Base-by-base conservation (phyloP, 768 basidiomycete species). In the Gautieria morchelliformis region DNA sequence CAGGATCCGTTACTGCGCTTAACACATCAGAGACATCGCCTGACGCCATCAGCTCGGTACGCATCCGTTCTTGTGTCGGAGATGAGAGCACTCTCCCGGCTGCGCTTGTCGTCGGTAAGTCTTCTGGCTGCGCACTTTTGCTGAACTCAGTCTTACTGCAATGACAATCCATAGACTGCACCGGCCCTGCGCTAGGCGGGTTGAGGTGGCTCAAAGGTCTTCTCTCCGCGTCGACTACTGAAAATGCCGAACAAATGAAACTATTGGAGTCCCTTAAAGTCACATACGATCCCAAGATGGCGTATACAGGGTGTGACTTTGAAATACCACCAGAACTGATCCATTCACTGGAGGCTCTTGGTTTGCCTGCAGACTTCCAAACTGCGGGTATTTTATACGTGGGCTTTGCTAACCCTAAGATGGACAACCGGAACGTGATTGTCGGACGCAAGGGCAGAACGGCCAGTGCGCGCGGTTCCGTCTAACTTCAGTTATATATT, bases 201-300 rank as follows among this genome's bases (percentile, higher is more conserved):
- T 41, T 58, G 7, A 37, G 33, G 11, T 58, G 58, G 58, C 30
- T 58, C 10, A 20, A 52, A 19, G 39, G 24, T 12, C 20, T 33
- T 14, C 35, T 32, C 3, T 35, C 42, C 20, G 59, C 62, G 8
- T 69, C 8, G n/a, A 54, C 53, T 19, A 22, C 60, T 9, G 14
- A 9, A 10, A 19, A 51, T 30, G 27, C 48, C 55, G 32, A 27
- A 60, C 47, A 40, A 44, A 0, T 52, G 59, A 10, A 60, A 20
- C 44, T 63, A 14, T 56, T 65, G 4, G 56, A 64, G 15, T 41
- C 59, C 15, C 51, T 67, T 2, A 61, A 62, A 19, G 55, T 62
- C 19, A 54, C 61, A 1, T 67, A 67, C 56, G 60, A 69, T 58
- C 67, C 66, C 33, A 63, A 67, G 47, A 58, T 66, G 58, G 60